Percentiles rank a stretch among this genome's conserved stretches.
Conservation (phyloP, 768 basidiomycete species). For the Amylocystis lapponica region DNA sequence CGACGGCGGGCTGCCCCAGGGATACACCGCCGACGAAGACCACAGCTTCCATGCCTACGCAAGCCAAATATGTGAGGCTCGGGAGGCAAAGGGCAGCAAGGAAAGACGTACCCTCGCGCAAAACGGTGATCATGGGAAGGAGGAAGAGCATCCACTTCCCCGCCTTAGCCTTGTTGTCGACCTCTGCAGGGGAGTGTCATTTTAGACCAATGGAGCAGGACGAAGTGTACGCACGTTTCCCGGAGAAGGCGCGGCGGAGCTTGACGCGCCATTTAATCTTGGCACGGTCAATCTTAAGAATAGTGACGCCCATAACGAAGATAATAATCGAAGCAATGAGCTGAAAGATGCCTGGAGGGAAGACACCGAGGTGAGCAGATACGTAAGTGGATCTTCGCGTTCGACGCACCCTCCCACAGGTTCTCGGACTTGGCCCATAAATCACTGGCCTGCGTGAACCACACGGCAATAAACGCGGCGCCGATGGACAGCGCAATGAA, state of each 20-base stretch:
- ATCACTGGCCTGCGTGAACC: slow-evolving; percentile 86
- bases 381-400: neutral
- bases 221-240: slow-evolving; percentile 36
- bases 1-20: slow-evolving; percentile 70
- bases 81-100: neutral
- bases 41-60: slow-evolving; percentile 75
- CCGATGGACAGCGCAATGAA: slow-evolving; percentile 77
- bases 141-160: slow-evolving; percentile 88
- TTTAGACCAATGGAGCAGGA: neutral
- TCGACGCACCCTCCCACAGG: slow-evolving; percentile 82
- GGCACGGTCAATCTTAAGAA: slow-evolving; percentile 93
- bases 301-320: slow-evolving; percentile 88
- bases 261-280: slow-evolving; percentile 94
- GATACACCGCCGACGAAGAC: slow-evolving; percentile 94
- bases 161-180: slow-evolving; percentile 42
- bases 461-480: slow-evolving; percentile 88
- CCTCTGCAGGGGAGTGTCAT: slow-evolving; percentile 24
- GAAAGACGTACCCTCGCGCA: slow-evolving; percentile 68
- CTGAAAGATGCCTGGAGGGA: slow-evolving; percentile 52
- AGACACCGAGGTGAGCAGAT: neutral
- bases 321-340: slow-evolving; percentile 76
- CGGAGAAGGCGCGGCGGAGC: slow-evolving; percentile 71
- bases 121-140: slow-evolving; percentile 85
- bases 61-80: neutral
- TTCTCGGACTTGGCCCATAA: slow-evolving; percentile 83